phyloP scores from a whole-genome alignment of 2,329 filamentous ascomycete genomes.

The Periconia digitata region DNA sequence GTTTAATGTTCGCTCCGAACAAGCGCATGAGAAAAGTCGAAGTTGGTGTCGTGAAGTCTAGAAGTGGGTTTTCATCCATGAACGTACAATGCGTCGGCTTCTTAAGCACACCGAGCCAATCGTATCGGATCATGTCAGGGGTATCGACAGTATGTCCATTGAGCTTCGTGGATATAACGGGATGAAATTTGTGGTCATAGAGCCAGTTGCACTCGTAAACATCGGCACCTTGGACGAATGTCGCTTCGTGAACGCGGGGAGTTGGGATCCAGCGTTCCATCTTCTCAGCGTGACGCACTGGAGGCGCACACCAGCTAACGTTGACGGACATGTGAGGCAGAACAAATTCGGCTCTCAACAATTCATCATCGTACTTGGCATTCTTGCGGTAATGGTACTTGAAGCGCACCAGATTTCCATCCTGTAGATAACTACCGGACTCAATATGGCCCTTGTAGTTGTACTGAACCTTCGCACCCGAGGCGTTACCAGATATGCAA shows the following conservation, averaged over 20 bases:
- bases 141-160: constrained; percentile 56
- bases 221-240: constrained; percentile 55
- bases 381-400: constrained; percentile 59
- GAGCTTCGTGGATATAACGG: constrained; percentile 44
- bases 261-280: constrained; percentile 59
- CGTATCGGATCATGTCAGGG: constrained; percentile 56
- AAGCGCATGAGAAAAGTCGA: constrained; percentile 36
- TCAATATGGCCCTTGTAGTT: constrained; percentile 57
- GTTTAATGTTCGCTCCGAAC: constrained; percentile 44
- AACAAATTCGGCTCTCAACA: constrained; percentile 58
- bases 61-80: constrained; percentile 55
- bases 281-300: constrained; percentile 53
- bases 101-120: constrained; percentile 44
- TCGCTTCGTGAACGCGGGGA: constrained; percentile 57
- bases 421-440: constrained; percentile 56
- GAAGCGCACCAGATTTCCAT: constrained; percentile 56
- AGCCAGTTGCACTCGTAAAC: constrained; percentile 54
- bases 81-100: constrained; percentile 43
- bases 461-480: constrained; percentile 53
- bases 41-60: constrained; percentile 47
- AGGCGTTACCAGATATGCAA: constrained; percentile 50
- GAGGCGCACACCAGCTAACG: constrained; percentile 58
- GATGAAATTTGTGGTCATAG: constrained; percentile 46
- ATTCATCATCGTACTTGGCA: constrained; percentile 56
- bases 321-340: constrained; percentile 57